Conservation (phyloP, 1,284 basidiomycete species). For the Rhodotorula mucilaginosa region DNA sequence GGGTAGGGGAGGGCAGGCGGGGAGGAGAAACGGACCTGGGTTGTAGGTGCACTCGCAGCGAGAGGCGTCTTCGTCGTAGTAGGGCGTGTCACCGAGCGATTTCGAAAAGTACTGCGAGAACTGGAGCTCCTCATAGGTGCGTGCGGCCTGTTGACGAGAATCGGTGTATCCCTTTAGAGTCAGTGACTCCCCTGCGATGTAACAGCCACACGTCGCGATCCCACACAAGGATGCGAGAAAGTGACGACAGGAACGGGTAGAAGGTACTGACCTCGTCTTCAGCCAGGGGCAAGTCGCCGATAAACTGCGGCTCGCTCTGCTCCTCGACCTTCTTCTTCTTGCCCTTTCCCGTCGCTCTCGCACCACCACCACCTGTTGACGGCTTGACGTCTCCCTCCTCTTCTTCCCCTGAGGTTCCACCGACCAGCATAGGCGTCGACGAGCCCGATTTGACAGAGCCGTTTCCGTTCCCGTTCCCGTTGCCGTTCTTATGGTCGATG, state of each 20-base stretch:
- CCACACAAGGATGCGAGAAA: not conserved
- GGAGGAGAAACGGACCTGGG: constrained; percentile 61
- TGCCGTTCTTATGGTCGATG: not conserved
- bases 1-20: not conserved
- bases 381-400: constrained; percentile 2
- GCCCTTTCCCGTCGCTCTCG: not conserved
- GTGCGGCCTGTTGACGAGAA: constrained; percentile 55
- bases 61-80: constrained; percentile 80
- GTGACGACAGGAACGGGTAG: not conserved
- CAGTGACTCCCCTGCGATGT: not conserved
- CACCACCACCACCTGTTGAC: not conserved
- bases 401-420: not conserved
- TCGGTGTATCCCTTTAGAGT: not conserved
- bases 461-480: not conserved
- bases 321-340: constrained; percentile 24
- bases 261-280: constrained; percentile 53
- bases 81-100: constrained; percentile 61
- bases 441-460: not conserved
- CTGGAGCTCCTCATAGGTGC: constrained; percentile 69
- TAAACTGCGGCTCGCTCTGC: constrained; percentile 53
- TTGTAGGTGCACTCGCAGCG: constrained; percentile 85
- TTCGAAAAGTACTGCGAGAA: constrained; percentile 86
- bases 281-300: constrained; percentile 72
- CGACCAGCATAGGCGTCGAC: not conserved
- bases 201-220: no score